Base-by-base conservation (phyloP, 2,329 filamentous ascomycete species). In the Juglanconis sp. region DNA sequence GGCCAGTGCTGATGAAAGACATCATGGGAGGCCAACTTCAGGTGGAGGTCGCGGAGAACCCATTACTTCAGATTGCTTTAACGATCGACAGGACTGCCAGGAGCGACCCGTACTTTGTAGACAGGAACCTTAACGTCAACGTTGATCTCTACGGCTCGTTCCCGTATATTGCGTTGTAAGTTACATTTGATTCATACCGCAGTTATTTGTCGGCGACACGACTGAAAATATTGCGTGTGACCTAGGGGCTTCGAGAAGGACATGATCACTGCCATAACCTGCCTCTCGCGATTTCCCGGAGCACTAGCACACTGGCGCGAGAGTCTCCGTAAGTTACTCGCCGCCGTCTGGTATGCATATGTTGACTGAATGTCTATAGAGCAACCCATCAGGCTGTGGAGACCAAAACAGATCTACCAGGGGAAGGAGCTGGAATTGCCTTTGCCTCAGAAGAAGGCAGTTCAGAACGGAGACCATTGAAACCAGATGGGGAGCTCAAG, bases 1-100 rank as follows among this genome's bases (percentile, higher is more conserved):
- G 81, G 11, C 13, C 17, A 8, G 31, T 15, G 5, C 11, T n/a
- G 10, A 42, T 50, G 10, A 24, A 36, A 11, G 34, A 34, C 6
- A 38, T 56, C 17, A 32, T 56, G 7, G 17, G 48, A 6, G 24
- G 36, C 13, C 8, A 40, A 13, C 35, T 8, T 6, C 5, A 17
- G n/a, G 46, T 17, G 7, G 13, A 11, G 11, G 5, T 35, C 15
- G 15, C 8, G 1, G 30, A 4, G 15, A 42, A 34, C 11, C 11
- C 46, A 2, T 4, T 50, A 11, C 46, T 56, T 13, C 46, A 50
- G 11, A n/a, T 57, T 3, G 56, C 56, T 5, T 9, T 57, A 30
- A 46, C 24, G 47, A 46, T 57, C 2, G 56, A 47, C n/a, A 34
- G 36, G 8, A 24, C 24, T 31, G 56, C 56, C 5, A 8, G 13